Conservation (phyloP, 805 yeast species). For the Candida piceae region DNA sequence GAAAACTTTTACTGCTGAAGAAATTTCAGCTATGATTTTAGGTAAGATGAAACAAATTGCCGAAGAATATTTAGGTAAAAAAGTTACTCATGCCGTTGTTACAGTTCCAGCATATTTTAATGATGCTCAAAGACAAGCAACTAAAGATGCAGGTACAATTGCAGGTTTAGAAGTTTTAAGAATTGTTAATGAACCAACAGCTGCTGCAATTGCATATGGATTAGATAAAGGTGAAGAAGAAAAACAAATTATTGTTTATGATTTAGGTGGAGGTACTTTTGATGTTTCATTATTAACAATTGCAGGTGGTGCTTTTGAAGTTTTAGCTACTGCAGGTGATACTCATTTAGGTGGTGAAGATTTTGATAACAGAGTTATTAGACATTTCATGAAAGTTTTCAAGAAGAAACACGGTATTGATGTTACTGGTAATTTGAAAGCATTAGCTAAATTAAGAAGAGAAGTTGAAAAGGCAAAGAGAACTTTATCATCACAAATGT, state of each 20-base stretch:
- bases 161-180: slow-evolving; percentile 86
- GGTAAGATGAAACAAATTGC: slow-evolving; percentile 90
- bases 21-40: slow-evolving; percentile 88
- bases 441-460: slow-evolving; percentile 90
- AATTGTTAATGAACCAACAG: slow-evolving; percentile 92
- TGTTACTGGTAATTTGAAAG: slow-evolving; percentile 73
- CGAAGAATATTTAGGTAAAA: slow-evolving; percentile 80
- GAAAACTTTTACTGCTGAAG: slow-evolving; percentile 88
- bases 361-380: slow-evolving; percentile 75
- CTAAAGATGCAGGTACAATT: slow-evolving; percentile 89
- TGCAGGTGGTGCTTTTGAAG: slow-evolving; percentile 78
- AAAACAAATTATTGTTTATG: slow-evolving; percentile 87
- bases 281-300: slow-evolving; percentile 75
- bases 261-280: slow-evolving; percentile 97
- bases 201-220: slow-evolving; percentile 97
- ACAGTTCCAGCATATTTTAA: slow-evolving; percentile 93
- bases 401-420: slow-evolving; percentile 92
- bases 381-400: slow-evolving; percentile 80
- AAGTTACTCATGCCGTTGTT: slow-evolving; percentile 85
- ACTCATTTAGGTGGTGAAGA: slow-evolving; percentile 87
- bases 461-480: slow-evolving; percentile 99
- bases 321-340: slow-evolving; percentile 77
- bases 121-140: slow-evolving; percentile 92
- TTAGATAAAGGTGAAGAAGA: slow-evolving; percentile 78
- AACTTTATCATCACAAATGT: slow-evolving; percentile 90